These are phyloP conservation scores for Colletotrichum sp. DNA, from an alignment of 2,329 filamentous ascomycete species.

Conservation along the genomic window DNA sequence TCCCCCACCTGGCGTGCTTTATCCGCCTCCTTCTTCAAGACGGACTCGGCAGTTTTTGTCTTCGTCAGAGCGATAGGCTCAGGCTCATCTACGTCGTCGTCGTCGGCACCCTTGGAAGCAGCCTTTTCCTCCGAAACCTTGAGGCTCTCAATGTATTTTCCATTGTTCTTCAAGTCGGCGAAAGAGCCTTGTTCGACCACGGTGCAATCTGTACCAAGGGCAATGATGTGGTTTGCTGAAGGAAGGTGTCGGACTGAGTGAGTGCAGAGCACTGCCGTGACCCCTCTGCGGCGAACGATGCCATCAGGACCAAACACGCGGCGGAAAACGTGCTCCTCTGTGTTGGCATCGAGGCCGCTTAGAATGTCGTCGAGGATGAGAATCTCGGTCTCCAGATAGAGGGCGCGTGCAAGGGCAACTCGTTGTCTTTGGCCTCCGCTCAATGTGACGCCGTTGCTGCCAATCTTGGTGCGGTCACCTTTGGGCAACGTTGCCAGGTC, in stretches of 20 bases:
- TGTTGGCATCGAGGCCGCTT: constrained; percentile 38
- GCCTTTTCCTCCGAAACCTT: constrained; percentile 32
- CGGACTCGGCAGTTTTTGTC: not conserved
- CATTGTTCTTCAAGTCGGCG: constrained; percentile 37
- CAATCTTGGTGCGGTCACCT: constrained; percentile 42
- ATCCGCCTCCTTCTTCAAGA: not conserved
- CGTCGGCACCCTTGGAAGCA: not conserved
- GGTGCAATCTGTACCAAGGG: constrained; percentile 41
- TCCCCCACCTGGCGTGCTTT: constrained; percentile 34
- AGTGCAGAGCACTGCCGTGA: constrained; percentile 40
- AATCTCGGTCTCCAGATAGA: constrained; percentile 34
- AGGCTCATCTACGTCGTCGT: not conserved
- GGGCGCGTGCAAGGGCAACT: constrained; percentile 32
- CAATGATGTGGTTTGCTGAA: constrained; percentile 48
- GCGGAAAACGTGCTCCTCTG: constrained; percentile 35
- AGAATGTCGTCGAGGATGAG: constrained; percentile 41
- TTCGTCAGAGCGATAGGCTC: not conserved
- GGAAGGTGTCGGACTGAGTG: constrained; percentile 44
- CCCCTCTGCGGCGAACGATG: constrained; percentile 25
- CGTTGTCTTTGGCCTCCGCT: constrained; percentile 43
- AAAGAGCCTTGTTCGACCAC: constrained; percentile 48
- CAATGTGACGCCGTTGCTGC: constrained; percentile 45
- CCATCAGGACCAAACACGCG: constrained; percentile 33
- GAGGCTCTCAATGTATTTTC: constrained; percentile 43
- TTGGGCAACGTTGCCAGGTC: constrained; percentile 36